phyloP scores from a whole-genome alignment of 345 rosid genomes.

The Arabidopsis suecica region DNA sequence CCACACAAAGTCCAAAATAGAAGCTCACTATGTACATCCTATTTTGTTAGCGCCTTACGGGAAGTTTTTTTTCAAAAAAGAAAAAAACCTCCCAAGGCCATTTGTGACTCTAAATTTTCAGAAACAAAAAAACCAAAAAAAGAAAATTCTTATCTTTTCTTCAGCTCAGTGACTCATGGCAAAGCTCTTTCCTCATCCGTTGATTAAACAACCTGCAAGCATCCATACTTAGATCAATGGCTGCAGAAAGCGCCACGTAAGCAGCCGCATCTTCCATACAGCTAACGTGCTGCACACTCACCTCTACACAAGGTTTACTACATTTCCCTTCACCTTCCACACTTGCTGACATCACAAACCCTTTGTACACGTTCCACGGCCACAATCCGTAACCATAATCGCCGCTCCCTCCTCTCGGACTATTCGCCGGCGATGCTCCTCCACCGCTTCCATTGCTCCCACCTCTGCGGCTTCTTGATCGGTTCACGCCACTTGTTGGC shows the following conservation, averaged over 20 bases:
- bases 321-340: conserved; percentile 89
- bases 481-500: conserved; percentile 11
- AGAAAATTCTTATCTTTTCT: background rate
- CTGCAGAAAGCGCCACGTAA: conserved; percentile 89
- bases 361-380: conserved; percentile 68
- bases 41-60: conserved; percentile 28
- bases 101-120: conserved; percentile 14
- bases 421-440: conserved; percentile 66
- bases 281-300: conserved; percentile 88
- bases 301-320: conserved; percentile 86
- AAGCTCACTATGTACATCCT: conserved; percentile 44
- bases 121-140: conserved; percentile 10
- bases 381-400: conserved; percentile 74
- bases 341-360: conserved; percentile 87
- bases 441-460: conserved; percentile 62
- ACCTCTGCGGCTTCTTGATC: conserved; percentile 56
- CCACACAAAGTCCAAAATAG: conserved; percentile 36
- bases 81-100: conserved; percentile 17
- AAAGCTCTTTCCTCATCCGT: conserved; percentile 84
- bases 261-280: conserved; percentile 97
- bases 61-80: conserved; percentile 1
- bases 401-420: conserved; percentile 79
- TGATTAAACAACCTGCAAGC: conserved; percentile 91
- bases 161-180: conserved; percentile 53
- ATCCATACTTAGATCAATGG: conserved; percentile 90